Conservation (phyloP, 2,329 filamentous ascomycete genomes). For the Monilinia fructicola region DNA sequence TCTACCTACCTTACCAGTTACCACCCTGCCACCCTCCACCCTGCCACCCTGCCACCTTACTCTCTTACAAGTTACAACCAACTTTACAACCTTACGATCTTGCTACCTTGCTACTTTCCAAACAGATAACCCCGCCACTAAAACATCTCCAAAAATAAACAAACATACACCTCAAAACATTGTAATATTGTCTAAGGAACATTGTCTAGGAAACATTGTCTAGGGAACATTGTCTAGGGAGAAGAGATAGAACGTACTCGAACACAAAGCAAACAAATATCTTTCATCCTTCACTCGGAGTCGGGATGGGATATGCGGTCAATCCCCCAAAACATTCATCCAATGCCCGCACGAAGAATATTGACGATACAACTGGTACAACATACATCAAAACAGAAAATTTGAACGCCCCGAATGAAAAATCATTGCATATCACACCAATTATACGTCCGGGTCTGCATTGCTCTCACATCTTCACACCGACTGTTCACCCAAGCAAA, state of each 20-base stretch:
- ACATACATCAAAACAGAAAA: neutral
- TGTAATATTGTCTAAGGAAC: neutral
- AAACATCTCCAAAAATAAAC: neutral
- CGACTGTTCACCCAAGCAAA: constrained; percentile 10
- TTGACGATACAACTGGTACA: neutral
- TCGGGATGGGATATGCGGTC: neutral
- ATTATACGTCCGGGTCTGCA: constrained; percentile 2
- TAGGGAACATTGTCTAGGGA: neutral
- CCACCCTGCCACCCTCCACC: too few species aligned
- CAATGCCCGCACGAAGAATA: neutral
- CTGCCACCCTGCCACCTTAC: too few species aligned
- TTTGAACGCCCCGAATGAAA: neutral
- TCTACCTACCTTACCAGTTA: too few species aligned
- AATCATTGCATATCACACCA: neutral
- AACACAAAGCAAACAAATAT: neutral
- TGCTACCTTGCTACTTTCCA: too few species aligned
- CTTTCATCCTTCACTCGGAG: too few species aligned
- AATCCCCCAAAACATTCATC: neutral
- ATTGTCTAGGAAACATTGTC: too few species aligned
- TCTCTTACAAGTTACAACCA: too few species aligned
- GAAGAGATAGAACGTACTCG: neutral
- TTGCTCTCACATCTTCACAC: constrained; percentile 14
- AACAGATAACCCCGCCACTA: constrained; percentile 6
- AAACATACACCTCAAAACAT: neutral
- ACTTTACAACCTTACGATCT: too few species aligned